Evolutionary conservation across 164 flowering plant genomes (phyloP), one percentile per base, ranked within the genome.

Genomic region (Pachysandra terminalis): DNA sequence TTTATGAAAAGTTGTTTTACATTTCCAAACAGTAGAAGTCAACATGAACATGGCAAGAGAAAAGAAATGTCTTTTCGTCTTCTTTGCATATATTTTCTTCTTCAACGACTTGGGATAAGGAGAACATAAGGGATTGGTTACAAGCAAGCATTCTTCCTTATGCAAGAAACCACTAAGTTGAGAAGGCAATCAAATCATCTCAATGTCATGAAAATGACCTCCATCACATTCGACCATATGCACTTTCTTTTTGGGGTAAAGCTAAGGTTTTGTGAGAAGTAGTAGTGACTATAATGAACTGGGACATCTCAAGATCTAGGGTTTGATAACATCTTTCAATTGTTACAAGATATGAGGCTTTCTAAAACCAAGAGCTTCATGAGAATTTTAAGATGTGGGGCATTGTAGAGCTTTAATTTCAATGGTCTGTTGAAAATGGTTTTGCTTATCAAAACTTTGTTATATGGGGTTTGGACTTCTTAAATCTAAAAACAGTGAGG

Each of bases 111-210:
- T 56, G 21, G 21, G 40, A 13, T 19, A 3, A 45, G 56, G 35
- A 25, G 37, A 27, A 51, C 16, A 51, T 15, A 24, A 7, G 35
- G 70, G 74, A 19, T 37, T 32, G 37, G 61, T 22, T 55, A 62
- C 74, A 66, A 72, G 75, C 65, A 67, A 54, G 61, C 66, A 28
- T 72, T 72, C 75, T 66, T 26, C 45, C 75, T 55, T 54, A 54
- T 61, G 70, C 66, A 72, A 66, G 70, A 72, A 72, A 62, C 56
- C 75, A 67, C 70, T 67, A 65, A 45, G 5, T 3, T 32, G 10
- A 13, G 1, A 45, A 45, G 10, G 51, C 17, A 45, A 45, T 1
- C 51, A 10, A 45, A 45, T 12, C 51, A 12, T 13, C 17, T 45
- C 51, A 45, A 10, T 5, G 15, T 45, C 10, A 45, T 45, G 16